Evolutionary conservation across 139 green algal genomes (phyloP).

Genomic region (Zygnema circumcarinatum): DNA sequence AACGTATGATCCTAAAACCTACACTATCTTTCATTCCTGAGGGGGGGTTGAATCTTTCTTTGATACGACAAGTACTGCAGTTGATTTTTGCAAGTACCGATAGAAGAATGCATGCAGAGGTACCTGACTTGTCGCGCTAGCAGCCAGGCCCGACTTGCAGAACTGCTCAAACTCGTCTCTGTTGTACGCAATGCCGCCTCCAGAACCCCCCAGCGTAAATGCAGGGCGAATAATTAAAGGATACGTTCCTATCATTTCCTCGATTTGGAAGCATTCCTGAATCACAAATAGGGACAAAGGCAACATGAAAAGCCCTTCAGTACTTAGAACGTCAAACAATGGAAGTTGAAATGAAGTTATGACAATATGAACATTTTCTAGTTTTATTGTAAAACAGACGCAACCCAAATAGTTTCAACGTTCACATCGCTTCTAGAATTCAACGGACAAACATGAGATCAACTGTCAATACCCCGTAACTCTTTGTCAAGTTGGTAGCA

Average conservation of each 20-base stretch:
- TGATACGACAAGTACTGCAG: neutral
- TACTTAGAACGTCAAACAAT: neutral
- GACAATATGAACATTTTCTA: no score
- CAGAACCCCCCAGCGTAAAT: conserved; percentile 97
- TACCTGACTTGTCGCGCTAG: conserved; percentile 85
- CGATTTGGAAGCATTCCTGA: conserved; percentile 70
- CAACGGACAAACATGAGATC: neutral
- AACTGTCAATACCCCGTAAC: no score
- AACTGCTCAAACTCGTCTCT: conserved; percentile 93
- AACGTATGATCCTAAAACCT: neutral
- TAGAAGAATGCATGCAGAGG: neutral
- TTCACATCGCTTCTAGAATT: no score
- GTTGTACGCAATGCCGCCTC: conserved; percentile 99
- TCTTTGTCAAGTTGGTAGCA: no score
- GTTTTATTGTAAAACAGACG: neutral
- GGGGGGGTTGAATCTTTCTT: neutral
- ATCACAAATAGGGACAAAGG: neutral
- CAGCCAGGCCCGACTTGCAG: conserved; percentile 79
- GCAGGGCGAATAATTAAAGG: conserved; percentile 98
- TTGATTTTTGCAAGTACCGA: no score
- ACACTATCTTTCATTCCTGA: neutral
- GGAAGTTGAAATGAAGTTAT: neutral
- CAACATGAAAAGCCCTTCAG: neutral
- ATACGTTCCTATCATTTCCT: conserved; percentile 79
- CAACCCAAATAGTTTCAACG: neutral